Conservation (phyloP, 495 filamentous ascomycete genomes). For the Trichoderma gamsii region DNA sequence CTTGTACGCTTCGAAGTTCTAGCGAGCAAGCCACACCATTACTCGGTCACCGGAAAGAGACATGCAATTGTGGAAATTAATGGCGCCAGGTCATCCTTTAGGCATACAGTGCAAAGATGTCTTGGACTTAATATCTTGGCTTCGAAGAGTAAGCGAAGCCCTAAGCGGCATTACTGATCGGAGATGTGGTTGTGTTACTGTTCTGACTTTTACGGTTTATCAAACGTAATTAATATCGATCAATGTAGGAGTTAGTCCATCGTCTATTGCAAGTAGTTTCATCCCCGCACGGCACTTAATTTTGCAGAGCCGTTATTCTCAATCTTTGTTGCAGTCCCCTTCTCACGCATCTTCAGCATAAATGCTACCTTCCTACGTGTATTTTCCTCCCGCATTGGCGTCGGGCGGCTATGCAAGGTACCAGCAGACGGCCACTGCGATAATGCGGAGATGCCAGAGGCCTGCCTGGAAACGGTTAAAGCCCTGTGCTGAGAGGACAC, state of each 20-base stretch:
- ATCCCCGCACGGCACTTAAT: not conserved
- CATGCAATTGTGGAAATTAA: no score
- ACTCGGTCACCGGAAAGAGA: no score
- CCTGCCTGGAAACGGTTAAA: not conserved
- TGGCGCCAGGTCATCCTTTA: no score
- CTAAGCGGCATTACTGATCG: no score
- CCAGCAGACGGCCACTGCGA: not conserved
- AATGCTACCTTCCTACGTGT: not conserved
- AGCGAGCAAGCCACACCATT: no score
- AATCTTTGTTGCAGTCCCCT: not conserved
- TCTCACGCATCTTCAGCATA: not conserved
- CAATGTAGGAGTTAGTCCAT: not conserved
- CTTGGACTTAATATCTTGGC: no score
- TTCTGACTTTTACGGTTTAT: not conserved
- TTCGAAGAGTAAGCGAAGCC: no score
- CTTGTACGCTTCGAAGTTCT: no score
- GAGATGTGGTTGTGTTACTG: no score
- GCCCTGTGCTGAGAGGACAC: not conserved
- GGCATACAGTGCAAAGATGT: no score
- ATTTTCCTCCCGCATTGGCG: not conserved
- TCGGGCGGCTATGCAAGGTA: conserved; percentile 11
- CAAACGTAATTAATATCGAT: not conserved
- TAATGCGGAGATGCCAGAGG: not conserved
- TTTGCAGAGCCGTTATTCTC: not conserved
- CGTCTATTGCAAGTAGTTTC: not conserved